These are phyloP conservation scores for Phytophthora meadii DNA, from an alignment of 352 stramenopile species.

Conservation along the genomic window DNA sequence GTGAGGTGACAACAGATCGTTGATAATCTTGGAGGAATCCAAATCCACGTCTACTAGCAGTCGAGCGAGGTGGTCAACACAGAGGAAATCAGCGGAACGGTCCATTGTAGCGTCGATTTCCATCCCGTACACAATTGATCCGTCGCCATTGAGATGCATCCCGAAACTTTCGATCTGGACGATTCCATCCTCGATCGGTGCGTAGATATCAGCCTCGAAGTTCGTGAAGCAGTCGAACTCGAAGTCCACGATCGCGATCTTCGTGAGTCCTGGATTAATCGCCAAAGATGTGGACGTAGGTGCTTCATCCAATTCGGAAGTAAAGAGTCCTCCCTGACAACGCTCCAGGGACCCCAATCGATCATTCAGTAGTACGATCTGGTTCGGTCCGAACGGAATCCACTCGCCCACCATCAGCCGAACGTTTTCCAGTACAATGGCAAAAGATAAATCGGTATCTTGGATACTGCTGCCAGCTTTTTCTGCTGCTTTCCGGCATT, in stretches of 20 bases:
- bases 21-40: slow-evolving; percentile 96
- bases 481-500: slow-evolving; percentile 83
- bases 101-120: slow-evolving; percentile 97
- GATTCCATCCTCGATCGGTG: slow-evolving; percentile 91
- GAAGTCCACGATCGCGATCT: slow-evolving; percentile 98
- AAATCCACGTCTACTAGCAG: slow-evolving; percentile 96
- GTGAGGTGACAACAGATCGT: slow-evolving; percentile 95
- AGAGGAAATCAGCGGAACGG: slow-evolving; percentile 96
- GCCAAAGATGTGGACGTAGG: slow-evolving; percentile 83
- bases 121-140: slow-evolving; percentile 89
- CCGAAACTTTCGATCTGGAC: slow-evolving; percentile 99
- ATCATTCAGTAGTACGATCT: slow-evolving; percentile 98
- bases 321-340: slow-evolving; percentile 97
- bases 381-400: slow-evolving; percentile 98
- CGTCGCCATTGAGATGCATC: slow-evolving; percentile 83
- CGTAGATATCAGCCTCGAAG: slow-evolving; percentile 98
- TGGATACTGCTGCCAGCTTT: slow-evolving; percentile 74
- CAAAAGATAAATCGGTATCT: slow-evolving; percentile 94
- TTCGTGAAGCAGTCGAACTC: slow-evolving; percentile 98
- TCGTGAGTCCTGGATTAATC: slow-evolving; percentile 92
- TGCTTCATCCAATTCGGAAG: slow-evolving; percentile 91
- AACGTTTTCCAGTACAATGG: slow-evolving; percentile 97
- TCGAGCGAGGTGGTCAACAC: slow-evolving; percentile 96
- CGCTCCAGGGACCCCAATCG: slow-evolving; percentile 96
- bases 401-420: slow-evolving; percentile 98